Conservation (phyloP, 2,329 filamentous ascomycete genomes). For the Verticillium isaacii region DNA sequence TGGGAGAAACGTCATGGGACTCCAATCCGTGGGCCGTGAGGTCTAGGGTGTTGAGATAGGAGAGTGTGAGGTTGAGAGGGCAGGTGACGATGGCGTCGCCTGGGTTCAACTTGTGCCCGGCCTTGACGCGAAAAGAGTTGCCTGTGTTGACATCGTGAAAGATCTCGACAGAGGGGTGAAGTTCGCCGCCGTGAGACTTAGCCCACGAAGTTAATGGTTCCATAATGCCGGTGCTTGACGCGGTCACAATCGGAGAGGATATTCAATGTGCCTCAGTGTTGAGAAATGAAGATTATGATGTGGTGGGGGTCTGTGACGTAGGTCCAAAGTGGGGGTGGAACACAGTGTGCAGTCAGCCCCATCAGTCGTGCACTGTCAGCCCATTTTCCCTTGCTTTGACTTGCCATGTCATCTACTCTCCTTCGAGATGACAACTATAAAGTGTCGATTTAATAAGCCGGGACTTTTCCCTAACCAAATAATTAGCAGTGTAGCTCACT, state of each 20-base stretch:
- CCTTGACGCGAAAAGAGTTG: conserved; percentile 47
- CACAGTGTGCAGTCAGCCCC: background rate
- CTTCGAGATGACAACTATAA: too few species aligned
- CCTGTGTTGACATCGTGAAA: conserved; percentile 45
- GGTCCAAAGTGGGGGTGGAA: background rate
- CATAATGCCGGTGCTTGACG: background rate
- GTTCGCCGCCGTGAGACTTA: conserved; percentile 33
- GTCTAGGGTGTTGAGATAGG: conserved; percentile 50
- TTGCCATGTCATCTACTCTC: too few species aligned
- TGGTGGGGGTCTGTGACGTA: background rate
- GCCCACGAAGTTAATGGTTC: conserved; percentile 44
- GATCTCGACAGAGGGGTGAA: conserved; percentile 49
- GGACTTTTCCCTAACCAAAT: too few species aligned
- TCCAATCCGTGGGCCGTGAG: conserved; percentile 12
- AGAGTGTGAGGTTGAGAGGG: conserved; percentile 49
- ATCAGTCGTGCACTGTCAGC: background rate
- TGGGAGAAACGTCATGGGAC: conserved; percentile 9
- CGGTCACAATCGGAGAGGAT: too few species aligned
- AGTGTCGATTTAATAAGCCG: too few species aligned
- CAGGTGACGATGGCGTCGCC: conserved; percentile 46
- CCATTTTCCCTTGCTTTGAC: background rate
- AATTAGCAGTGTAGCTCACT: too few species aligned
- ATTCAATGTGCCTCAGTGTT: too few species aligned
- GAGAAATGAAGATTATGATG: background rate
- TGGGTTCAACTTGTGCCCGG: conserved; percentile 20